phyloP scores from a whole-genome alignment of 164 flowering plant species.

The Vitis amurensis region DNA sequence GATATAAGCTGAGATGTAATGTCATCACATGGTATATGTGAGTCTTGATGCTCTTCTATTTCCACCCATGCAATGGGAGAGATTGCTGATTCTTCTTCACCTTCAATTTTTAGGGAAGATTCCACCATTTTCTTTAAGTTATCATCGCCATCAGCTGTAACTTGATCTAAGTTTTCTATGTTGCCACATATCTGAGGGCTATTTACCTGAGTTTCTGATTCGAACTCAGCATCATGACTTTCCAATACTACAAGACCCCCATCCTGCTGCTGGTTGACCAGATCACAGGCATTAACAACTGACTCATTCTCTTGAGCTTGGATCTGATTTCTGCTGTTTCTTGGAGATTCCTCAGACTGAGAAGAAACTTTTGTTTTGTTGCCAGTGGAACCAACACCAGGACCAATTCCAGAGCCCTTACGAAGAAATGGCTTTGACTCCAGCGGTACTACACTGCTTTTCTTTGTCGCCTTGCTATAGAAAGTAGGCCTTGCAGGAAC shows the following conservation, averaged over 20 bases:
- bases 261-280: slow-evolving; percentile 27
- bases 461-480: slow-evolving; percentile 64
- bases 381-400: slow-evolving; percentile 34
- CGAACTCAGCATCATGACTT: slow-evolving; percentile 22
- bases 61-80: slow-evolving; percentile 82
- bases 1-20: slow-evolving; percentile 27
- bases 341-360: slow-evolving; percentile 36
- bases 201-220: slow-evolving; percentile 32
- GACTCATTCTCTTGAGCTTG: slow-evolving; percentile 37
- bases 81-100: slow-evolving; percentile 55
- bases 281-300: slow-evolving; percentile 23
- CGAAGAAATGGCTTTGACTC: slow-evolving; percentile 72
- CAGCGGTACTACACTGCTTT: slow-evolving; percentile 83
- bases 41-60: slow-evolving; percentile 51
- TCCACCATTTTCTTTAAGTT: slow-evolving; percentile 21
- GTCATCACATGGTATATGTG: slow-evolving; percentile 25
- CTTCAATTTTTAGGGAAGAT: slow-evolving; percentile 27
- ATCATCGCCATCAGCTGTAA: slow-evolving; percentile 29
- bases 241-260: slow-evolving; percentile 13
- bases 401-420: slow-evolving; percentile 51
- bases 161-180: slow-evolving; percentile 26
- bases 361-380: slow-evolving; percentile 40
- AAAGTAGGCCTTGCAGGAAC: slow-evolving; percentile 55
- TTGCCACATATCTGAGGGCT: slow-evolving; percentile 29
- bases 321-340: slow-evolving; percentile 22